phyloP scores from a whole-genome alignment of 805 yeast genomes.

The Ogataea zsoltii region DNA sequence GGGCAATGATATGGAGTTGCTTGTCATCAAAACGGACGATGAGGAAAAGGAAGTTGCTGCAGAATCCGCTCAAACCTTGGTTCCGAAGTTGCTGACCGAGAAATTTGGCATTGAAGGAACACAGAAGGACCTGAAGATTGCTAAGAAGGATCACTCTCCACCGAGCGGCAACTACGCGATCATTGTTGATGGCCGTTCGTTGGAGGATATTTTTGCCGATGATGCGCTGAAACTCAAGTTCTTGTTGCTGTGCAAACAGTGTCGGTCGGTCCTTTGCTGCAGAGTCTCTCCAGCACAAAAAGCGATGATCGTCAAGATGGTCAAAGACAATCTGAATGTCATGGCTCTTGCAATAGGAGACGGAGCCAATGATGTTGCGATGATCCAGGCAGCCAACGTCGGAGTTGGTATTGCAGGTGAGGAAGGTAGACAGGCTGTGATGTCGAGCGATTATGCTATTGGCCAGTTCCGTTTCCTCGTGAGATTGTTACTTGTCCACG shows the following conservation, averaged over 20 bases:
- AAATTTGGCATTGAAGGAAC: constrained; percentile 48
- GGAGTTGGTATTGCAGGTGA: constrained; percentile 89
- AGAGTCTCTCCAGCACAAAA: constrained; percentile 84
- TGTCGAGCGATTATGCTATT: constrained; percentile 82
- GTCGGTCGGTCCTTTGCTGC: constrained; percentile 78
- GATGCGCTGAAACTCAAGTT: constrained; percentile 50
- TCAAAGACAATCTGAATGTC: constrained; percentile 62
- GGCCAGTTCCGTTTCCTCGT: constrained; percentile 75
- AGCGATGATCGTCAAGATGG: constrained; percentile 70
- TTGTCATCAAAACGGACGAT: constrained; percentile 49
- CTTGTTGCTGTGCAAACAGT: constrained; percentile 69
- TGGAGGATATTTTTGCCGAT: constrained; percentile 45
- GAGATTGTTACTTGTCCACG: constrained; percentile 70
- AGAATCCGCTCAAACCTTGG: constrained; percentile 24
- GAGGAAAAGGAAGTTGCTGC: constrained; percentile 32
- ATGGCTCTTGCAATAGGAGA: constrained; percentile 84
- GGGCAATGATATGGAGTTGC: constrained; percentile 65
- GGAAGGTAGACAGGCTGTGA: constrained; percentile 85
- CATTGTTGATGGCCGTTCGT: constrained; percentile 70
- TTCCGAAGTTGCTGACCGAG: constrained; percentile 49
- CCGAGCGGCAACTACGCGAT: constrained; percentile 60
- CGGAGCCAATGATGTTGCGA: constrained; percentile 85
- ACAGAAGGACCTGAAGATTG: constrained; percentile 45
- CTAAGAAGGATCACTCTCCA: constrained; percentile 63
- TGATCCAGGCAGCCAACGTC: constrained; percentile 84